Evolutionary conservation across 2,329 filamentous ascomycete genomes (phyloP), one percentile per base, ranked within the genome.

Genomic region (Phialophora tarda): DNA sequence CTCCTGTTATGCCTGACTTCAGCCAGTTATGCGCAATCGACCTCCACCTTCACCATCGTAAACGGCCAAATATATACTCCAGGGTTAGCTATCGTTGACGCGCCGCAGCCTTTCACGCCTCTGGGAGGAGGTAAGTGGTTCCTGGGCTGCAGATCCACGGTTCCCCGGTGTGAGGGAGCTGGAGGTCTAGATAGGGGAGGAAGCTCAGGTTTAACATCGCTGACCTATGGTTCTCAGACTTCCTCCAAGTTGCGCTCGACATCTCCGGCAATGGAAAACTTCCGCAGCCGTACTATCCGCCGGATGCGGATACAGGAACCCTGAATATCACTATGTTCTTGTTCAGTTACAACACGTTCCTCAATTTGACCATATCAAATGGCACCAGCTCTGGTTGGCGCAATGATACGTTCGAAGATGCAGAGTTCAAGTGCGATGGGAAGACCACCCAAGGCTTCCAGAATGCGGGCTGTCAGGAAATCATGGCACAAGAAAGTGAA

Each of bases 61-160:
- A 86, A 86, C 71, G 89, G 89, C 17, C 88, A 91, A 72, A 85
- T 91, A 62, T 90, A 85, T 73, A 91, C 89, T 0, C 88, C 89
- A 0, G 89, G 89, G 0, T 83, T 91, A 63, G 88, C 84, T 26
- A 84, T 91, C 63, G 79, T 91, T 41, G 84, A 91, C 76, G 83
- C 89, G 34, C 87, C 87, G 12, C 87, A 90, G 68, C 87, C 87
- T 4, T 83, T 84, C 59, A 89, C 87, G 11, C 87, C 88, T 0
- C 75, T 89, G 41, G 88, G 88, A 67, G 87, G 87, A 77, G 83
- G 87, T 86, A 76, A 73, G 84, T 17, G 6, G 10, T 23, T 23
- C 12, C 48, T 51, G 7, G 38, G 1, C 38, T 44, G 14, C 6
- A n/a, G 14, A 44, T n/a, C 17, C 38, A 44, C 14, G 17, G 17